These are phyloP conservation scores for Populus alba DNA, from an alignment of 345 rosid genomes.

Conservation along the genomic window DNA sequence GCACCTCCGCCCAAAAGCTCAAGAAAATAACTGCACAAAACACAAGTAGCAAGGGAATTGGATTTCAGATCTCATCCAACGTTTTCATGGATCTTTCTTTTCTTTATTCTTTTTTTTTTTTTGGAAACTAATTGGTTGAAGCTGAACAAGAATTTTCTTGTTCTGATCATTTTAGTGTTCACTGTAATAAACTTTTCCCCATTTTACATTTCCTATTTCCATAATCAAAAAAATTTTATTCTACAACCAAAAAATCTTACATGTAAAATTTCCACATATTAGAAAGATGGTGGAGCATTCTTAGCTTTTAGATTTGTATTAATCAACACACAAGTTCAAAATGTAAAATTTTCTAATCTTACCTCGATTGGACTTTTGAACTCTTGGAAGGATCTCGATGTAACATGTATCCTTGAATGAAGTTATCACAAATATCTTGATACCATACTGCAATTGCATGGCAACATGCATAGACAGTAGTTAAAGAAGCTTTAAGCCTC, in stretches of 20 bases:
- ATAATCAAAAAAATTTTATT: no score
- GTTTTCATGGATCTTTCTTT: background rate
- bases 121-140: background rate
- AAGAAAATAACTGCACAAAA: constrained; percentile 62
- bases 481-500: background rate
- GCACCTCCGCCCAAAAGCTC: constrained; percentile 99
- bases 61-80: background rate
- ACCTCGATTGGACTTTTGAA: constrained; percentile 69
- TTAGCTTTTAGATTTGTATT: background rate
- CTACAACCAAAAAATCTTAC: background rate
- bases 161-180: background rate
- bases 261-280: background rate
- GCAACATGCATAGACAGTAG: background rate
- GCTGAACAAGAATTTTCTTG: background rate
- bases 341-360: constrained; percentile 13
- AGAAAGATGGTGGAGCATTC: background rate
- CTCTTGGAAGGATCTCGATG: constrained; percentile 75
- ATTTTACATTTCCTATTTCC: no score
- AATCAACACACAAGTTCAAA: background rate
- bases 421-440: constrained; percentile 78
- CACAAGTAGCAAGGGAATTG: background rate
- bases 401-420: constrained; percentile 92
- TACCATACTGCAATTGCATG: constrained; percentile 66
- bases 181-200: background rate
- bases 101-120: background rate